Conservation (phyloP, 257 asterid species). For the Solanum lycopersicoides region DNA sequence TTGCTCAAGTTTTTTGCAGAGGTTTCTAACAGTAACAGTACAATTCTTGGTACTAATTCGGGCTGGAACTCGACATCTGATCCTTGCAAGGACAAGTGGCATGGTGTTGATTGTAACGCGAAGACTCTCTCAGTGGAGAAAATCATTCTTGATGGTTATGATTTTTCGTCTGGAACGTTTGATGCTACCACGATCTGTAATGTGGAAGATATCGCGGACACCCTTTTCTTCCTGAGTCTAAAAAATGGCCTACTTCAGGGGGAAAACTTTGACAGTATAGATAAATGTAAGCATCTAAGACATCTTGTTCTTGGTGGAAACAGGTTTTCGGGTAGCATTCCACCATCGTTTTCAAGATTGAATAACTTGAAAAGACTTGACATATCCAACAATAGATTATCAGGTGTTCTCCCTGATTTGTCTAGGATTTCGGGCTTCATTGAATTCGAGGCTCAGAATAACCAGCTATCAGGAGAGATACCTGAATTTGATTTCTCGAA, state of each 20-base stretch:
- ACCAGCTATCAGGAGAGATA: constrained; percentile 28
- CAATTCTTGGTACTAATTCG: not conserved
- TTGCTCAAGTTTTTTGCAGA: constrained; percentile 27
- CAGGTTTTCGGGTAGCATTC: constrained; percentile 24
- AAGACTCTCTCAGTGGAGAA: constrained; percentile 2
- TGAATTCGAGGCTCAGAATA: constrained; percentile 23
- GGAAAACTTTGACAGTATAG: constrained; percentile 24
- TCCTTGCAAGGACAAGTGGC: constrained; percentile 39
- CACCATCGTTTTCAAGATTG: constrained; percentile 19
- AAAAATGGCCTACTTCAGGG: constrained; percentile 21
- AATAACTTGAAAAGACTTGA: constrained; percentile 33
- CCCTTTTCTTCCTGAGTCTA: constrained; percentile 21
- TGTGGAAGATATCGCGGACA: constrained; percentile 12
- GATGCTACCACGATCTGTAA: constrained; percentile 32
- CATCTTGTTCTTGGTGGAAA: constrained; percentile 24
- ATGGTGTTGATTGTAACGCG: constrained; percentile 31
- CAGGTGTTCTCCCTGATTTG: constrained; percentile 29
- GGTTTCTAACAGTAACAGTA: constrained; percentile 20
- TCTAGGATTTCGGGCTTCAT: constrained; percentile 16
- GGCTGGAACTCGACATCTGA: constrained; percentile 47
- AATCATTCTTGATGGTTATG: constrained; percentile 25
- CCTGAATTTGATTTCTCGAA: constrained; percentile 28
- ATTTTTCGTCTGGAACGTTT: constrained; percentile 25
- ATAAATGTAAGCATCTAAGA: constrained; percentile 33
- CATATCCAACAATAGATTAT: constrained; percentile 25